Conservation (phyloP, 2,329 filamentous ascomycete genomes). For the Lasiodiplodia citricola region DNA sequence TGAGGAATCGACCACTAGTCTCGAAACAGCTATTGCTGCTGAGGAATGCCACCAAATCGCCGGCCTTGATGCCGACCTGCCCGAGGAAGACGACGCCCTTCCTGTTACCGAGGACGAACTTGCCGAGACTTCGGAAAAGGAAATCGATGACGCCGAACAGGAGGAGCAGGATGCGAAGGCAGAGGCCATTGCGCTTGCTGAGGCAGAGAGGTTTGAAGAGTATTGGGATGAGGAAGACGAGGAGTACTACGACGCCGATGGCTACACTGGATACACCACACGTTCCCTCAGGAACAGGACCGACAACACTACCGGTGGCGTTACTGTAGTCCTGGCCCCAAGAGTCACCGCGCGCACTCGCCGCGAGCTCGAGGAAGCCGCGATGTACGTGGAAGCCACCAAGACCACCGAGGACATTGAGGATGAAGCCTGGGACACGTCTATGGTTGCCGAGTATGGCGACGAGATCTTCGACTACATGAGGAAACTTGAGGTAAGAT, state of each 20-base stretch:
- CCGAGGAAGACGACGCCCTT: constrained; percentile 28
- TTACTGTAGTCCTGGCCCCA: constrained; percentile 73
- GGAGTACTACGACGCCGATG: constrained; percentile 73
- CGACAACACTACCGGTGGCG: constrained; percentile 72
- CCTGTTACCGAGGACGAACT: constrained; percentile 26
- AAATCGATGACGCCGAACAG: constrained; percentile 42
- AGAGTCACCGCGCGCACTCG: constrained; percentile 70
- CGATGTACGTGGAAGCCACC: constrained; percentile 68
- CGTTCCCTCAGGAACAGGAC: constrained; percentile 77
- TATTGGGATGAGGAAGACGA: constrained; percentile 79
- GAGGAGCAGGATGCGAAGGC: constrained; percentile 43
- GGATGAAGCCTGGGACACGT: constrained; percentile 90
- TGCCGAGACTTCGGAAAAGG: constrained; percentile 40
- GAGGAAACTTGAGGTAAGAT: constrained; percentile 78
- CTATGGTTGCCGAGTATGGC: constrained; percentile 96
- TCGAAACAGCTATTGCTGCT: constrained; percentile 23
- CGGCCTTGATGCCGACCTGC: background rate
- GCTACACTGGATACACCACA: constrained; percentile 67
- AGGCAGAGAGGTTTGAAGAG: constrained; percentile 64
- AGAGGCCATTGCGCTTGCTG: constrained; percentile 31
- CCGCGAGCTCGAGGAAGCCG: constrained; percentile 74
- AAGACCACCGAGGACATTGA: constrained; percentile 76
- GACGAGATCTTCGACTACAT: constrained; percentile 96
- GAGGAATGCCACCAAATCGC: constrained; percentile 23
- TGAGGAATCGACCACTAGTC: constrained; percentile 23